Evolutionary conservation across 2,329 filamentous ascomycete genomes (phyloP).

Genomic region (Neoascochyta sp.): DNA sequence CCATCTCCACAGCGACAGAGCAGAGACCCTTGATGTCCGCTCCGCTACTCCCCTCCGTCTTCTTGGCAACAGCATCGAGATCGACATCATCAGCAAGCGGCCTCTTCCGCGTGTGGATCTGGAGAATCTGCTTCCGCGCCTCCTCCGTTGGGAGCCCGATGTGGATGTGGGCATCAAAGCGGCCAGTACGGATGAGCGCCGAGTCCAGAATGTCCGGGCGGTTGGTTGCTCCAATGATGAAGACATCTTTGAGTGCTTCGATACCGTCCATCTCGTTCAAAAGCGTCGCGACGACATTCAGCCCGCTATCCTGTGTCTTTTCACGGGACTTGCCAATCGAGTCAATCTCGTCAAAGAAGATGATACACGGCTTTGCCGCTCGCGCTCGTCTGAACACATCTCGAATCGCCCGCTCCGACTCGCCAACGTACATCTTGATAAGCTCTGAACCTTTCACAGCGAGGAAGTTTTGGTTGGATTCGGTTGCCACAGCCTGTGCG

Average conservation of each 20-base stretch:
- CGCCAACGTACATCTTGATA: conserved; percentile 94
- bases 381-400: conserved; percentile 82
- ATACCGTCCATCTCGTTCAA: conserved; percentile 97
- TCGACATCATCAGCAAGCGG: conserved; percentile 63
- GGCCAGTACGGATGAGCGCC: conserved; percentile 77
- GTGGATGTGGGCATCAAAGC: conserved; percentile 81
- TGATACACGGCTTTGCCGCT: conserved; percentile 82
- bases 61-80: conserved; percentile 57
- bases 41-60: conserved; percentile 76
- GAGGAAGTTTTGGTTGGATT: conserved; percentile 88
- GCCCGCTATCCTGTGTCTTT: conserved; percentile 49
- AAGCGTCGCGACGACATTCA: conserved; percentile 85
- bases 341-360: conserved; percentile 97
- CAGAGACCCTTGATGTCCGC: conserved; percentile 70
- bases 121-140: conserved; percentile 73
- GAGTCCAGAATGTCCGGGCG: conserved; percentile 81
- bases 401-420: conserved; percentile 81
- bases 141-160: conserved; percentile 73
- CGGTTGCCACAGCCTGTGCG: conserved; percentile 85
- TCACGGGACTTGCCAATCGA: conserved; percentile 66
- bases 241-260: conserved; percentile 74
- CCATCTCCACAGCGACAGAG: conserved; percentile 38
- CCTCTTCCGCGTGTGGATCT: conserved; percentile 61
- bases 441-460: conserved; percentile 91
- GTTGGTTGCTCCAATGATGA: conserved; percentile 89